Evolutionary conservation across 352 stramenopile genomes (phyloP).

Genomic region (Phytophthora tentaculata): DNA sequence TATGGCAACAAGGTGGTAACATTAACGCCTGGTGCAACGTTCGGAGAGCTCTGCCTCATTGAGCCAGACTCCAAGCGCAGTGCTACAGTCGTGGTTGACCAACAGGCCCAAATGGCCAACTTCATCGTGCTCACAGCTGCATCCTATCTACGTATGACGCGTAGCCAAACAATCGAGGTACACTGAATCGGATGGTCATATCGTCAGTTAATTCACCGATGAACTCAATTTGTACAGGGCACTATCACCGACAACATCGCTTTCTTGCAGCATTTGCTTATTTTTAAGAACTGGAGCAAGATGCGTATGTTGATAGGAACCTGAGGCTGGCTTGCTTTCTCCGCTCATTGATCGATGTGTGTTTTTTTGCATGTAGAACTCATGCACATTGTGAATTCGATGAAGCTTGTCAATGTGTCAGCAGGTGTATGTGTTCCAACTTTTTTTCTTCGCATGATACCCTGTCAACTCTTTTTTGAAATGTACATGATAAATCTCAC

Average conservation of each 20-base stretch:
- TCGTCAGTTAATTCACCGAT: no score
- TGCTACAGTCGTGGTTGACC: constrained; percentile 81
- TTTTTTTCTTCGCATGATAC: background rate
- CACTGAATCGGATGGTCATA: no score
- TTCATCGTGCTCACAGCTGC: constrained; percentile 87
- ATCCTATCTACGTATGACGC: constrained; percentile 84
- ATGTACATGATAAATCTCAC: background rate
- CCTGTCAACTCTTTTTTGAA: constrained; percentile 9
- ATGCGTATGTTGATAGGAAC: constrained; percentile 72
- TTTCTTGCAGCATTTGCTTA: constrained; percentile 80
- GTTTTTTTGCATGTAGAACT: constrained; percentile 49
- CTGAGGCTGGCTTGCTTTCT: background rate
- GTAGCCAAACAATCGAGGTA: constrained; percentile 77
- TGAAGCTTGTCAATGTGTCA: constrained; percentile 73
- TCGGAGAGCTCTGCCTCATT: constrained; percentile 87
- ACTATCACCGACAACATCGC: constrained; percentile 87
- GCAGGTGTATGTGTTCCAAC: constrained; percentile 44
- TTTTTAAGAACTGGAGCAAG: constrained; percentile 85
- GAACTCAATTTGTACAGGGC: no score
- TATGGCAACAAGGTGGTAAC: constrained; percentile 74
- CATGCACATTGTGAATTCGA: constrained; percentile 87
- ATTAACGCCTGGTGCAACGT: constrained; percentile 78
- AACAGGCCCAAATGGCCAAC: constrained; percentile 68
- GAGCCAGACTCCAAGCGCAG: constrained; percentile 87
- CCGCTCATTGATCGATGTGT: background rate